Evolutionary conservation across 176 grass and related monocot species (phyloP), one percentile per base, ranked within the genome.

Genomic region (Alopecurus myosuroides): DNA sequence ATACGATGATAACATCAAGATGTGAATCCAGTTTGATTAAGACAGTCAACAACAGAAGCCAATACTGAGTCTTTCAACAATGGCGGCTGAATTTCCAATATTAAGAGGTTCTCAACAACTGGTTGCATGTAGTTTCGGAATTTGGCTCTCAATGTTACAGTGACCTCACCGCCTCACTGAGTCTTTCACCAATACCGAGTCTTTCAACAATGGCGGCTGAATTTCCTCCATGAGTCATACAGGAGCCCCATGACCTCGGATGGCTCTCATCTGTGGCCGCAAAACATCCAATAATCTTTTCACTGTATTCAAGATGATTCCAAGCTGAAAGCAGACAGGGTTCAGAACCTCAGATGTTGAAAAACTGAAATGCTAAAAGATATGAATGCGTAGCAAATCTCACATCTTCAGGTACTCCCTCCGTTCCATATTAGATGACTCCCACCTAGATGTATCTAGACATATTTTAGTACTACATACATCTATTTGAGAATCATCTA

Each of bases 231-330:
- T 86, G 86, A 70, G 89, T 93, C 77, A 98, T 87, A 85, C n/a
- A n/a, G n/a, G n/a, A n/a, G n/a, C n/a, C n/a, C n/a, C n/a, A n/a
- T n/a, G n/a, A n/a, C n/a, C n/a, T 98, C 13, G 95, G 68, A 40
- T 94, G 96, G 74, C 74, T 84, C 83, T 98, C 96, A 95, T 90
- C 57, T 84, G 87, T 63, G 93, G 96, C 37, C 91, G 89, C 40
- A 95, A 84, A 66, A 93, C 81, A 85, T 98, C 96, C 78, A 98
- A 81, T 72, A 98, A 53, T 64, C 96, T 90, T 88, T 95, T 98
- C 89, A 98, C 90, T 78, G 96, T 93, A 80, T 98, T 98, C 89
- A 98, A 94, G 48, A 98, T 83, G 88, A 98, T 85, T 33, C 96
- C 96, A 67, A 98, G 68, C 95, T 98, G 87, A 74, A 88, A 90